A percentile compares a stretch with the other conserved stretches of the same genome.
Conservation (phyloP, 148 eudicot species). For the Rhododendron kiyosumense region DNA sequence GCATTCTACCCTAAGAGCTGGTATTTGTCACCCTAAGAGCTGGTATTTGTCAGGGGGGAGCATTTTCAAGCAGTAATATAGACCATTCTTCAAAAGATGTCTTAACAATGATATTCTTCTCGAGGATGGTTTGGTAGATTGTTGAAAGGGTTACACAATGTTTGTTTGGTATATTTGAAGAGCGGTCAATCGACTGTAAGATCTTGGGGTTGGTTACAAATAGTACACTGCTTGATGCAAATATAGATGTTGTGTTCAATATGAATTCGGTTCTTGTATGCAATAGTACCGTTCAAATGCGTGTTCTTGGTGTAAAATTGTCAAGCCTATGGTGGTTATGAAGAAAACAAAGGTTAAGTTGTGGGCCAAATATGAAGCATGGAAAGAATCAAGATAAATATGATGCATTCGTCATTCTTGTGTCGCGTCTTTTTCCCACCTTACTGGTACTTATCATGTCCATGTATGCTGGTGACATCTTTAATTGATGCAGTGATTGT, state of each 20-base stretch:
- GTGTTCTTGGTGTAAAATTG: background rate
- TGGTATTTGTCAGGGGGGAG: background rate
- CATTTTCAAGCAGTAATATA: background rate
- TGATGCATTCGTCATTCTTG: background rate
- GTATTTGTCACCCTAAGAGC: background rate
- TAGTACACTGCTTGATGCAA: background rate
- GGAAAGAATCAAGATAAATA: background rate
- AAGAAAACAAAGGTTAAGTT: background rate
- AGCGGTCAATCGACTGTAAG: background rate
- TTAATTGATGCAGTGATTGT: background rate
- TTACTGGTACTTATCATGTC: background rate
- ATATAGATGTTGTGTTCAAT: background rate
- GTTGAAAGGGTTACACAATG: background rate
- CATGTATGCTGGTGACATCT: background rate
- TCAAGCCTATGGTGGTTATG: background rate
- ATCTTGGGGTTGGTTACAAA: background rate
- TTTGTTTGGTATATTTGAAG: background rate
- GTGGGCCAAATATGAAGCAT: background rate
- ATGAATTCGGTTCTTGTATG: background rate
- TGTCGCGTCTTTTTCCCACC: background rate
- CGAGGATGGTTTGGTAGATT: background rate
- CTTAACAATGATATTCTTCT: background rate
- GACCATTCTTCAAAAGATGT: background rate
- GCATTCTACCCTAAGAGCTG: background rate
- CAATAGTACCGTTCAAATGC: background rate